Percentiles rank a stretch among this genome's conserved stretches.
These are phyloP conservation scores for Gossypium raimondii DNA, from an alignment of 345 rosid genomes.

Conservation along the genomic window DNA sequence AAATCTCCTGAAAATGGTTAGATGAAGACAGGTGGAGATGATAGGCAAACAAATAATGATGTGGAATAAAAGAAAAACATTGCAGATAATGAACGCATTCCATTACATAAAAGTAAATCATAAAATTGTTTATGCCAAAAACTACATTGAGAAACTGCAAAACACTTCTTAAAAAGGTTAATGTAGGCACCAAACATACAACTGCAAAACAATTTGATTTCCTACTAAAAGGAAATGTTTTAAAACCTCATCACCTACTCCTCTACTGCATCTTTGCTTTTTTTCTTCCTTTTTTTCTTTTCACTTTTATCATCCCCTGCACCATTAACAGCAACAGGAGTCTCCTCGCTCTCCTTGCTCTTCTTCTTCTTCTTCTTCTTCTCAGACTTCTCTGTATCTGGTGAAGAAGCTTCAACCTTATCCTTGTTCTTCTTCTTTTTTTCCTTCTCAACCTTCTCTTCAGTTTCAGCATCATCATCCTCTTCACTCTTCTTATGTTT, in stretches of 20 bases:
- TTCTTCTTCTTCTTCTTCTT: slow-evolving; percentile 78
- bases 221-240: background rate
- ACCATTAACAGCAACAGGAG: slow-evolving; percentile 28
- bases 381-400: slow-evolving; percentile 43
- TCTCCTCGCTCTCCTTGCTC: slow-evolving; percentile 36
- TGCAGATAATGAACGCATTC: slow-evolving; percentile 4
- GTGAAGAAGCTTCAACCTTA: slow-evolving; percentile 29
- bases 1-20: background rate
- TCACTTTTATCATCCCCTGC: slow-evolving; percentile 48
- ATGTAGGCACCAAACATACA: background rate
- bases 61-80: background rate
- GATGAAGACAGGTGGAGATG: background rate
- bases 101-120: slow-evolving; percentile 12
- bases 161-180: slow-evolving; percentile 1
- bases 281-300: slow-evolving; percentile 69
- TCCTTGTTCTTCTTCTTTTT: slow-evolving; percentile 45
- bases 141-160: slow-evolving; percentile 18
- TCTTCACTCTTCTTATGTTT: slow-evolving; percentile 56
- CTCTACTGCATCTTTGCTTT: slow-evolving; percentile 41
- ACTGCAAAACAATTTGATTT: background rate
- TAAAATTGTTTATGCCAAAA: slow-evolving; percentile 13
- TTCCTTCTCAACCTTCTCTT: slow-evolving; percentile 40
- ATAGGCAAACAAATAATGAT: background rate
- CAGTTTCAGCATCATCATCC: slow-evolving; percentile 24
- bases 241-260: slow-evolving; percentile 10